These are phyloP conservation scores for Chlorella sorokiniana DNA, from an alignment of 139 green algal genomes.

Conservation along the genomic window DNA sequence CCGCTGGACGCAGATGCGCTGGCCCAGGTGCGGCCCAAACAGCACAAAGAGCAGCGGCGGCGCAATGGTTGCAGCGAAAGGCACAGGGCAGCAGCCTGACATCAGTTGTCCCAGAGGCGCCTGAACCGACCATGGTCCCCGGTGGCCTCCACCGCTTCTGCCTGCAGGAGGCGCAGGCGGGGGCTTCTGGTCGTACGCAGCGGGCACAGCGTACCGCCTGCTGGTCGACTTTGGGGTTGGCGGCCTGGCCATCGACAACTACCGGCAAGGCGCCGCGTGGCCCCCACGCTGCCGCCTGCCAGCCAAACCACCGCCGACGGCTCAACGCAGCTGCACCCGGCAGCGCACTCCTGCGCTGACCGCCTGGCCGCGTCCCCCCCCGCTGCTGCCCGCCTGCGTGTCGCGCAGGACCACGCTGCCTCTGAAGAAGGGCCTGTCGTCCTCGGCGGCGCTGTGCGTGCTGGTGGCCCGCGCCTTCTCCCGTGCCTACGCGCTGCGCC, in stretches of 20 bases:
- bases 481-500: conserved; percentile 55
- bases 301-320: no score
- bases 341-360: no score
- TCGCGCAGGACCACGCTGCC: conserved; percentile 62
- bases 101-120: background rate
- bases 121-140: no score
- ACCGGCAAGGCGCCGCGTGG: conserved; percentile 22
- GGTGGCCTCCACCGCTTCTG: background rate
- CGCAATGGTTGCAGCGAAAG: background rate
- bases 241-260: conserved; percentile 65
- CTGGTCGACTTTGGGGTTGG: conserved; percentile 47
- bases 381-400: background rate
- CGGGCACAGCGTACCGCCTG: conserved; percentile 66
- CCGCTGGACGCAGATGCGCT: conserved; percentile 25
- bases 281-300: no score
- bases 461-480: conserved; percentile 70
- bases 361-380: background rate
- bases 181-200: conserved; percentile 71
- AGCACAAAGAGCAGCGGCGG: background rate
- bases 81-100: background rate
- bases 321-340: no score
- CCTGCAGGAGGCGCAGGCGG: conserved; percentile 56
- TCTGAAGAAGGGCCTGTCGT: conserved; percentile 74
- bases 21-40: background rate
- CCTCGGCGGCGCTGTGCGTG: conserved; percentile 75